Percentiles rank a stretch among this genome's conserved stretches.
These are phyloP conservation scores for Austroboletus olivaceoglutinosus DNA, from an alignment of 1,284 basidiomycete species.

Conservation along the genomic window DNA sequence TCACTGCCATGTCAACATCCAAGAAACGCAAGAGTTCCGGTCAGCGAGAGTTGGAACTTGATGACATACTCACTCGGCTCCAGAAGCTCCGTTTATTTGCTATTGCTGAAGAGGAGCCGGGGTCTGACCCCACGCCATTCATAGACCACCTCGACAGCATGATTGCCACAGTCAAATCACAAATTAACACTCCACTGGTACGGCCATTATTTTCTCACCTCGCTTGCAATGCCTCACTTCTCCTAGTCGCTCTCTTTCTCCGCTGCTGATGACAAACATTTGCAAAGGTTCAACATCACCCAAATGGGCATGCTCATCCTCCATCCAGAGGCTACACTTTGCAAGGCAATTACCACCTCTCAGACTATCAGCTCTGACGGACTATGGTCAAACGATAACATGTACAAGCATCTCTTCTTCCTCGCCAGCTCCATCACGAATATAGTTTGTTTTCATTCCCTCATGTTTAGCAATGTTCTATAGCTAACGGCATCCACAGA, in stretches of 20 bases:
- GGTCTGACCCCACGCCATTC: too few relatives aligned
- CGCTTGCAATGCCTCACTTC: background rate
- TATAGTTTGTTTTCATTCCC: background rate
- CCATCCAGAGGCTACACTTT: background rate
- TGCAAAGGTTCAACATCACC: constrained; percentile 1
- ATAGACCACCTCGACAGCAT: background rate
- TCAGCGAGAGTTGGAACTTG: too few relatives aligned
- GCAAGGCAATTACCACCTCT: background rate
- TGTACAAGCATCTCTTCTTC: constrained; percentile 1
- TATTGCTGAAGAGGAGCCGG: too few relatives aligned
- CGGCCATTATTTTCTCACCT: background rate
- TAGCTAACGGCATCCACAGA: background rate
- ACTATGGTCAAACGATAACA: background rate
- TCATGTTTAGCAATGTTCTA: background rate
- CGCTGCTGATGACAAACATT: background rate
- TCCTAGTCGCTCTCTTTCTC: background rate
- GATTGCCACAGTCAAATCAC: background rate
- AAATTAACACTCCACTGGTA: background rate
- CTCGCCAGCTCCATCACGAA: background rate
- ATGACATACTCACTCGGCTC: too few relatives aligned
- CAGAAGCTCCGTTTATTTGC: too few relatives aligned
- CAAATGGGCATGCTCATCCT: background rate
- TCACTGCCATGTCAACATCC: too few relatives aligned
- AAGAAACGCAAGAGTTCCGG: too few relatives aligned
- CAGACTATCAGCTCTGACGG: background rate